A percentile compares a stretch with the other conserved stretches of the same genome.
phyloP scores from a whole-genome alignment of 352 stramenopile species.

The Phytophthora podocarpi region DNA sequence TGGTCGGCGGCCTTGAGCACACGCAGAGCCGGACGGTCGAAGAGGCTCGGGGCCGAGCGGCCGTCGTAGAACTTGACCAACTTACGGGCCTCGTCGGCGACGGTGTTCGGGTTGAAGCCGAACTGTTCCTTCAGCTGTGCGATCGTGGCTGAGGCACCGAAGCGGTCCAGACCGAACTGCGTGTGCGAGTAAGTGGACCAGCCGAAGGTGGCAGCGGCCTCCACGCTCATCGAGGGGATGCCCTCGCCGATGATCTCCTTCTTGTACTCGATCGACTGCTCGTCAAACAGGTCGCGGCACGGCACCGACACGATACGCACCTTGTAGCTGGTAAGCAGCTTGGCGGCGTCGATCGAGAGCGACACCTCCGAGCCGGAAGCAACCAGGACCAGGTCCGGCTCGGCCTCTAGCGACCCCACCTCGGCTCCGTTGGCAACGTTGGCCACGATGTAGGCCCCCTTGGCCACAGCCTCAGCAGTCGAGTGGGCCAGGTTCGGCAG shows the following conservation, averaged over 20 bases:
- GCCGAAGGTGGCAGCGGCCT: slow-evolving; percentile 93
- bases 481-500: slow-evolving; percentile 92
- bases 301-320: slow-evolving; percentile 97
- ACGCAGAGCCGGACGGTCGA: slow-evolving; percentile 70
- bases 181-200: slow-evolving; percentile 97
- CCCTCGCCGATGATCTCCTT: slow-evolving; percentile 93
- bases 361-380: slow-evolving; percentile 96
- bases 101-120: slow-evolving; percentile 95
- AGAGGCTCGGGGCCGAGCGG: slow-evolving; percentile 67
- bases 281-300: slow-evolving; percentile 97
- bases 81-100: slow-evolving; percentile 91
- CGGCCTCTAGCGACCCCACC: slow-evolving; percentile 67
- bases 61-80: slow-evolving; percentile 94
- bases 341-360: slow-evolving; percentile 94
- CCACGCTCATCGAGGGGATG: slow-evolving; percentile 95
- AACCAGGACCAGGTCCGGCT: slow-evolving; percentile 93
- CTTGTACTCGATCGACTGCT: slow-evolving; percentile 97
- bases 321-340: slow-evolving; percentile 81
- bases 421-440: slow-evolving; percentile 81
- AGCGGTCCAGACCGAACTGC: slow-evolving; percentile 91
- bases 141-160: slow-evolving; percentile 89
- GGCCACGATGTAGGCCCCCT: slow-evolving; percentile 89
- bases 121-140: slow-evolving; percentile 93
- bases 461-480: slow-evolving; percentile 89
- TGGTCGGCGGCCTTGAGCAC: slow-evolving; percentile 68